These are phyloP conservation scores for Cornus kousa DNA, from an alignment of 148 eudicot genomes.

Conservation along the genomic window DNA sequence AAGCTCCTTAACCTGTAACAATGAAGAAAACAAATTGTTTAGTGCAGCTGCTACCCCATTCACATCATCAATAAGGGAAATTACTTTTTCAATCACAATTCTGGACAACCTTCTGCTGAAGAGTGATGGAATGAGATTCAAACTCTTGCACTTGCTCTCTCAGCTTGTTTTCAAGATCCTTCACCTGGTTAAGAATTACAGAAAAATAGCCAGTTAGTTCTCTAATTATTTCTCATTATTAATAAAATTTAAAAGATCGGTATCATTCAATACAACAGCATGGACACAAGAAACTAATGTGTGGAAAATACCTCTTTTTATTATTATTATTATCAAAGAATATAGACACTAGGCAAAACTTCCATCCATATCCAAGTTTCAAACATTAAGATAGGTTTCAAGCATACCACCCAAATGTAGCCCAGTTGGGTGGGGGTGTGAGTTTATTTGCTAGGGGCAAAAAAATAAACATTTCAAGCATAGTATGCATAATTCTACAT, in stretches of 20 bases:
- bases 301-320: no score
- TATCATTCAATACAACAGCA: no score
- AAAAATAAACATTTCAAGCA: no score
- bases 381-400: no score
- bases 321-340: no score
- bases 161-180: slow-evolving; percentile 70
- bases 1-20: slow-evolving; percentile 62
- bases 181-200: slow-evolving; percentile 41
- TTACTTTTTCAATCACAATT: neutral
- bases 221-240: neutral
- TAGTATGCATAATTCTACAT: no score
- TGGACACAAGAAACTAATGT: no score
- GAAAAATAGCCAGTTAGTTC: slow-evolving; percentile 10
- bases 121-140: slow-evolving; percentile 39
- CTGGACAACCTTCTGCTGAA: slow-evolving; percentile 62
- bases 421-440: no score
- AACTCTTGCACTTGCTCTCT: slow-evolving; percentile 64
- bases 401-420: no score
- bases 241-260: neutral
- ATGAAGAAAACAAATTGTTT: neutral
- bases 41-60: neutral
- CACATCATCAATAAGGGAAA: neutral
- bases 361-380: no score
- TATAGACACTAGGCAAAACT: no score
- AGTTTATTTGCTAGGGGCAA: no score